A percentile compares a stretch with the other conserved stretches of the same genome.
These are phyloP conservation scores for Fusarium aywerte DNA, from an alignment of 2,329 filamentous ascomycete species.

Conservation along the genomic window DNA sequence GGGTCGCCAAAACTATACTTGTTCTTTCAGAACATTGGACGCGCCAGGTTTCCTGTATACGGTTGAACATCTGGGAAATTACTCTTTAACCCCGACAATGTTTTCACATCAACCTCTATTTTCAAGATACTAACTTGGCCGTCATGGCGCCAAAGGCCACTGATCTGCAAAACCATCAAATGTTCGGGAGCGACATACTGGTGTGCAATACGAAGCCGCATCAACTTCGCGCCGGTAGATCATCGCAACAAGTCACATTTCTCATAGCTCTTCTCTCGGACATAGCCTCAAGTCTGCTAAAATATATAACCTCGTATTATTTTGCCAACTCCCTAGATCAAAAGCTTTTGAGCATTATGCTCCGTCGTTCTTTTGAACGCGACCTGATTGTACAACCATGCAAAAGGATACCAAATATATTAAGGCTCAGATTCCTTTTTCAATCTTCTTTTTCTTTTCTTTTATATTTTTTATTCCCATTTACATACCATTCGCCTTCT, in stretches of 20 bases:
- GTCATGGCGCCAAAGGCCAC: too few species aligned
- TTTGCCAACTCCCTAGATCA: not conserved
- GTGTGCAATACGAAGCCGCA: not conserved
- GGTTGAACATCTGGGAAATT: too few species aligned
- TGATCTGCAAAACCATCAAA: not conserved
- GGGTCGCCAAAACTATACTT: not conserved
- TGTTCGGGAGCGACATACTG: not conserved
- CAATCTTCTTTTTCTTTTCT: not conserved
- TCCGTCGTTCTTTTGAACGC: not conserved
- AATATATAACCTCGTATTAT: not conserved
- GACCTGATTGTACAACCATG: constrained; percentile 15
- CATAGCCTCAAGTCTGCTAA: too few species aligned
- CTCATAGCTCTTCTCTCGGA: not conserved
- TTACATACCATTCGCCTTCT: constrained; percentile 32
- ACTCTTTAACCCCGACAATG: not conserved
- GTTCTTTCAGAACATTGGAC: not conserved
- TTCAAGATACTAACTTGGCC: not conserved
- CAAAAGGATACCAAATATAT: not conserved
- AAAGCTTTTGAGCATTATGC: not conserved
- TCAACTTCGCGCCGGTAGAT: not conserved
- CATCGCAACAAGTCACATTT: not conserved
- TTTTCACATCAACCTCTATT: not conserved
- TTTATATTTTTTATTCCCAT: not conserved
- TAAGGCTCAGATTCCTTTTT: not conserved
- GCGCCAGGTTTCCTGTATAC: not conserved